phyloP scores from a whole-genome alignment of 1,139 yeast genomes.

The Hansenula anomala region DNA sequence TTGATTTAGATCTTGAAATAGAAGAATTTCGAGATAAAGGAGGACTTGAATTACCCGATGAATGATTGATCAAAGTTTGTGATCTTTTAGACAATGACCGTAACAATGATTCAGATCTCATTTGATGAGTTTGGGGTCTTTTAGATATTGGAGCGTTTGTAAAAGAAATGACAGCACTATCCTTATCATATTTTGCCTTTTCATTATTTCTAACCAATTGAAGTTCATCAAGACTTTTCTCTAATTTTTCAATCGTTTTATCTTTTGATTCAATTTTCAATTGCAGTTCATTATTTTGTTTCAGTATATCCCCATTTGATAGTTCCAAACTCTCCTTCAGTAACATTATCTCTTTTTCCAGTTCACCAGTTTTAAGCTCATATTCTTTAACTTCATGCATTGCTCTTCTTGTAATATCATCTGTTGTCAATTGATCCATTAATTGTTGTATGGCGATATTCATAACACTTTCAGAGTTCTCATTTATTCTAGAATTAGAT shows the following conservation, averaged over 20 bases:
- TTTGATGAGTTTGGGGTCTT: background rate
- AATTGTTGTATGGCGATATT: constrained; percentile 73
- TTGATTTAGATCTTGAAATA: constrained; percentile 2
- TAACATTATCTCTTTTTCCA: constrained; percentile 68
- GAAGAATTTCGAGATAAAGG: background rate
- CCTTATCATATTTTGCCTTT: constrained; percentile 68
- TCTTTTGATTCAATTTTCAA: constrained; percentile 50
- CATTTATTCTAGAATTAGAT: constrained; percentile 33
- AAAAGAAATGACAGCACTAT: constrained; percentile 31
- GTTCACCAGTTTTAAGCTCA: constrained; percentile 52
- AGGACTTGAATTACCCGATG: no score
- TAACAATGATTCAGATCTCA: constrained; percentile 7
- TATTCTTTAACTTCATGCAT: constrained; percentile 60
- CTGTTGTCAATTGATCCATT: constrained; percentile 70
- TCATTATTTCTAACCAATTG: constrained; percentile 56
- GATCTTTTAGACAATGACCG: background rate
- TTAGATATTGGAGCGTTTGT: constrained; percentile 4
- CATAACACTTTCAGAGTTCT: constrained; percentile 60
- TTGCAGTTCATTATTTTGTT: constrained; percentile 59
- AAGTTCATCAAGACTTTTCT: constrained; percentile 21
- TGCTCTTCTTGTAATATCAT: constrained; percentile 78
- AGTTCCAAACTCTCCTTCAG: constrained; percentile 59
- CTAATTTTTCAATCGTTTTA: constrained; percentile 50
- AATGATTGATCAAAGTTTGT: no score
- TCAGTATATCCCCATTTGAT: constrained; percentile 54